Base-by-base conservation (phyloP, 2,329 filamentous ascomycete genomes). In the Coniochaeta sp. region DNA sequence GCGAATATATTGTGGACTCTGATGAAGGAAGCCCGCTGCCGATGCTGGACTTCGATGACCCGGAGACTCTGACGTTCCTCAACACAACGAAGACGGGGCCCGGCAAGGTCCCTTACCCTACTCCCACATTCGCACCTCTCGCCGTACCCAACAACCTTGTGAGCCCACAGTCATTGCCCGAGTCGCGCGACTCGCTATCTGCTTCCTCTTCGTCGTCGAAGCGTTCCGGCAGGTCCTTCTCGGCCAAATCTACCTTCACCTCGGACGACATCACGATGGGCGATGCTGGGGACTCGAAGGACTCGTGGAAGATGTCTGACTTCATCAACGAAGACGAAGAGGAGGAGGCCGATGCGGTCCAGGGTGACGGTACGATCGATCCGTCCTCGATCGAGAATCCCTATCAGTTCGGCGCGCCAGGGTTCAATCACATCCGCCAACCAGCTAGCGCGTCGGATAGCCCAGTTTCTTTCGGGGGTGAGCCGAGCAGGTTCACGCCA, bases 151-250 rank as follows among this genome's bases (percentile, higher is more conserved):
- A 32, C 48, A 51, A 35, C 42, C 33, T 28, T 48, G 53, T 10
- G 26, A 58, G 52, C 49, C 53, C 52, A n/a, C 51, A 50, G 50
- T 59, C 61, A 0, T 55, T 57, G 3, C 58, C 57, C 28, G 60
- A 60, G 10, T 62, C 60, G 3, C 50, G 52, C 5, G 56, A 61
- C 18, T 63, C 61, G 2, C 56, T 60, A 4, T 74, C 71, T 30
- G 58, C 59, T 55, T 79, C 77, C 8, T 42, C 38, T 6, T 42
- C 73, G 12, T 70, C 70, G 33, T 77, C 74, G 28, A 77, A 77
- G 61, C 67, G 71, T 52, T 70, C 75, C 31, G 67, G 45, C 13
- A 68, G 14, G 75, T 73, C 72, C 1, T 68, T 69, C 20, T 76
- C 75, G 6, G 71, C 72, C 14, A 72, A 74, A 55, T 70, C 72